Conservation (phyloP, 2,329 filamentous ascomycete genomes). For the Trichoderma sp. region DNA sequence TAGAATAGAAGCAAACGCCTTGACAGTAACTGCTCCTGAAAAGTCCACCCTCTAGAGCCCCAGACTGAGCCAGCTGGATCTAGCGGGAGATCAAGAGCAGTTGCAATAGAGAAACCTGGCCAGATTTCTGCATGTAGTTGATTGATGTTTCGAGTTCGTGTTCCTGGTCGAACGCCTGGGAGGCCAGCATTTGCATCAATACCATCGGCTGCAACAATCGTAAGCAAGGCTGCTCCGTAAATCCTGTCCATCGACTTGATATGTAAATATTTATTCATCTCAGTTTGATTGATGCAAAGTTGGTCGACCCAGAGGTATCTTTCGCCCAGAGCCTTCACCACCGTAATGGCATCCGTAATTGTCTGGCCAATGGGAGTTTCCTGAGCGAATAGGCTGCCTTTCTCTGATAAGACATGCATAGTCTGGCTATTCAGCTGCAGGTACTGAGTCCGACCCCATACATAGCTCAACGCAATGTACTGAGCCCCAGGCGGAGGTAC, state of each 20-base stretch:
- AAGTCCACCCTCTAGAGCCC: background rate
- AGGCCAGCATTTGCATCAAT: background rate
- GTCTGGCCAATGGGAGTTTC: background rate
- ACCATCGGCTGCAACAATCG: slow-evolving; percentile 1
- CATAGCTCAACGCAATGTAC: background rate
- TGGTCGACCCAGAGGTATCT: background rate
- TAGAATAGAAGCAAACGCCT: background rate
- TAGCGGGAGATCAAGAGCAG: background rate
- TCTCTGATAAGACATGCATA: background rate
- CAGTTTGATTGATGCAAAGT: background rate
- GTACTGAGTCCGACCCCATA: background rate
- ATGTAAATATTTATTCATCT: background rate
- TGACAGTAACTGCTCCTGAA: slow-evolving; percentile 6
- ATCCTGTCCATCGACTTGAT: background rate
- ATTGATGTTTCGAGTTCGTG: background rate
- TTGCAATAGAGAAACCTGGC: background rate
- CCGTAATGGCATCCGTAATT: background rate
- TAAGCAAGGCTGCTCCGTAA: background rate
- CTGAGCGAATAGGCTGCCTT: background rate
- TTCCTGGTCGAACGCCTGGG: background rate
- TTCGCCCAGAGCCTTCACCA: background rate
- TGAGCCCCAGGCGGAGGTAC: background rate
- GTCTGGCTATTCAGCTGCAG: background rate
- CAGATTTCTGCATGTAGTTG: background rate
- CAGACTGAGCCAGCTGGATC: background rate